phyloP scores from a whole-genome alignment of 805 yeast genomes.

The Suhomyces sp. region DNA sequence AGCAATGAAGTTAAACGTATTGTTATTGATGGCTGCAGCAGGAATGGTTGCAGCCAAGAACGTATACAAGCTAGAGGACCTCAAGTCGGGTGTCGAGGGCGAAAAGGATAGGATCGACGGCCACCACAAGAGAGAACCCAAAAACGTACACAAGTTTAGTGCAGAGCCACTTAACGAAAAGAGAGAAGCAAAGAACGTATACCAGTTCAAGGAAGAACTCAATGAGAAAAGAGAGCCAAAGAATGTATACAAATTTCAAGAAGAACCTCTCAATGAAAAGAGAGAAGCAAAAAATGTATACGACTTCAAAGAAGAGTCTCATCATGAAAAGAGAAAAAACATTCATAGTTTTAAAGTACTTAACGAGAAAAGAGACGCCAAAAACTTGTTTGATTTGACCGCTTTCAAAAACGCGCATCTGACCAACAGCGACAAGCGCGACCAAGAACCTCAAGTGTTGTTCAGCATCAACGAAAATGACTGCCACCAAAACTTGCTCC shows the following conservation, averaged over 20 bases:
- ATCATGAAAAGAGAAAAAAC: not conserved
- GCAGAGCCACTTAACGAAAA: not conserved
- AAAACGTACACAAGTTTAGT: slow-evolving; percentile 6
- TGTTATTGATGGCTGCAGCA: slow-evolving; percentile 2
- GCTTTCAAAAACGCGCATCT: slow-evolving; percentile 3
- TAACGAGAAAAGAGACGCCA: not conserved
- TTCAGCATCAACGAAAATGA: slow-evolving; percentile 14
- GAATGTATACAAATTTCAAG: not conserved
- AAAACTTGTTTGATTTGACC: slow-evolving; percentile 4
- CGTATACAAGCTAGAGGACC: slow-evolving; percentile 1
- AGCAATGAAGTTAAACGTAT: slow-evolving; percentile 5
- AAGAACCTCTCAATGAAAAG: not conserved
- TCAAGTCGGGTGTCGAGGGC: not conserved
- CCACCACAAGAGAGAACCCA: slow-evolving; percentile 9
- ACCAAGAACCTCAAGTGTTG: slow-evolving; percentile 9
- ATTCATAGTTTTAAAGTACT: not conserved
- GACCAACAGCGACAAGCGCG: slow-evolving; percentile 7
- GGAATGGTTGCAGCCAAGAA: slow-evolving; percentile 5
- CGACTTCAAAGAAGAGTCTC: not conserved
- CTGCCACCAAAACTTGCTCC: slow-evolving; percentile 22
- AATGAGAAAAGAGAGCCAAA: not conserved
- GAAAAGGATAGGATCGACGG: not conserved
- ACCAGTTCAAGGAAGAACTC: not conserved
- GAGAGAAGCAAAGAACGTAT: slow-evolving; percentile 2
- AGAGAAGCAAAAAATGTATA: not conserved